These are phyloP conservation scores for Arachis monticola DNA, from an alignment of 331 rosid species.

Conservation along the genomic window DNA sequence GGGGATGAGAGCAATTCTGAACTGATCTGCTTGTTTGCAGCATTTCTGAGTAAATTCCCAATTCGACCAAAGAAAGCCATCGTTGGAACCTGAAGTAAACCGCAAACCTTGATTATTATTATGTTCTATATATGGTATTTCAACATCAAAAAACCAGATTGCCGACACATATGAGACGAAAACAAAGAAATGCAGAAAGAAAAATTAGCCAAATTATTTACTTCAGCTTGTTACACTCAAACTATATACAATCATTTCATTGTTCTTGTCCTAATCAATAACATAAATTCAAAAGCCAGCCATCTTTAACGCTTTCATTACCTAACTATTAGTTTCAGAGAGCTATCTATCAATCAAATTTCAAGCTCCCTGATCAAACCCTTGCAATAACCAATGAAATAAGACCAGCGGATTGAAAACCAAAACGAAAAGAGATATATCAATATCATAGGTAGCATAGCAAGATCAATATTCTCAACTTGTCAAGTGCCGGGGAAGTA, in stretches of 20 bases:
- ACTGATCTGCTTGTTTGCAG: constrained; percentile 49
- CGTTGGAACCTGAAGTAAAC: constrained; percentile 43
- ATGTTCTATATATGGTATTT: neutral
- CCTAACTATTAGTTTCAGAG: neutral
- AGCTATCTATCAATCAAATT: neutral
- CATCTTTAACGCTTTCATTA: neutral
- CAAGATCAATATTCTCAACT: neutral
- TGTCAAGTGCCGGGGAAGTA: neutral
- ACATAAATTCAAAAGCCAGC: neutral
- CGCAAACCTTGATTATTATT: neutral
- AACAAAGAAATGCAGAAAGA: neutral
- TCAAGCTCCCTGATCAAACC: neutral
- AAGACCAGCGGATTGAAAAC: neutral
- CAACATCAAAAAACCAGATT: neutral
- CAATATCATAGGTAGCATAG: neutral
- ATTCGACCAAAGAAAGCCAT: constrained; percentile 85
- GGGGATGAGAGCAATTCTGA: constrained; percentile 53
- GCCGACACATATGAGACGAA: neutral
- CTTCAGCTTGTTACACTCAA: neutral
- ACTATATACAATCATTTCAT: neutral
- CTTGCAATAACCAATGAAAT: neutral
- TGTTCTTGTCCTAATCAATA: neutral
- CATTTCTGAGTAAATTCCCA: constrained; percentile 70
- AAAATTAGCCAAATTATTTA: neutral
- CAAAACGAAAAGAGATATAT: neutral